Evolutionary conservation across 2,329 filamentous ascomycete species (phyloP).

Genomic region (Pseudocercospora fijiensis): DNA sequence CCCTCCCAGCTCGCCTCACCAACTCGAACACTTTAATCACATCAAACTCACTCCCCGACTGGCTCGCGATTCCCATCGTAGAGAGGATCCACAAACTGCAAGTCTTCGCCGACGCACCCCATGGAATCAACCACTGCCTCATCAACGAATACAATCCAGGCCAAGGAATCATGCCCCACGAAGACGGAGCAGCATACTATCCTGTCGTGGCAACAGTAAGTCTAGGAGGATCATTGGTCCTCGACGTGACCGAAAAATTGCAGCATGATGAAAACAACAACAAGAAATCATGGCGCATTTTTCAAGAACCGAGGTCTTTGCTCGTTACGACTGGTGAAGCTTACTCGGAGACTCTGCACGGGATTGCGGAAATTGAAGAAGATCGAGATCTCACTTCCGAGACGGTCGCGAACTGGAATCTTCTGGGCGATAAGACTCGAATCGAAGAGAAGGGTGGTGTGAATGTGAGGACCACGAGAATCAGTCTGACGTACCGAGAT

Average conservation of each 20-base stretch:
- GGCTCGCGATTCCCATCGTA: constrained; percentile 70
- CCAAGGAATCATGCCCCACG: constrained; percentile 95
- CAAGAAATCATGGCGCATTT: constrained; percentile 54
- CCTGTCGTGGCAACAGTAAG: constrained; percentile 89
- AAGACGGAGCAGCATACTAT: constrained; percentile 85
- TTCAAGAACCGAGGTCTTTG: constrained; percentile 81
- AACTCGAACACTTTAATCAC: constrained; percentile 72
- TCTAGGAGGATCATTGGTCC: constrained; percentile 71
- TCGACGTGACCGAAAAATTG: constrained; percentile 64
- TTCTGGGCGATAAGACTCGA: constrained; percentile 55
- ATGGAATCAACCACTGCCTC: constrained; percentile 85
- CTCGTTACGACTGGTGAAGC: constrained; percentile 68
- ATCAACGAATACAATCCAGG: constrained; percentile 89
- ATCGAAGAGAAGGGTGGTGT: constrained; percentile 50
- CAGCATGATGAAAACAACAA: constrained; percentile 49
- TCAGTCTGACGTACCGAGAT: constrained; percentile 81
- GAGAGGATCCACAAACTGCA: constrained; percentile 52
- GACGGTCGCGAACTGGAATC: constrained; percentile 67
- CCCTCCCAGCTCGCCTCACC: constrained; percentile 81
- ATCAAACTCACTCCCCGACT: constrained; percentile 66
- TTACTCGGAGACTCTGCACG: constrained; percentile 72
- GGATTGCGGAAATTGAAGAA: constrained; percentile 63
- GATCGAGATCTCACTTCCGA: constrained; percentile 64
- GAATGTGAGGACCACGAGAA: constrained; percentile 60
- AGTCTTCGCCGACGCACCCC: constrained; percentile 65